Evolutionary conservation across 1,284 basidiomycete species (phyloP).

Genomic region (Pseudozyma thailandica): DNA sequence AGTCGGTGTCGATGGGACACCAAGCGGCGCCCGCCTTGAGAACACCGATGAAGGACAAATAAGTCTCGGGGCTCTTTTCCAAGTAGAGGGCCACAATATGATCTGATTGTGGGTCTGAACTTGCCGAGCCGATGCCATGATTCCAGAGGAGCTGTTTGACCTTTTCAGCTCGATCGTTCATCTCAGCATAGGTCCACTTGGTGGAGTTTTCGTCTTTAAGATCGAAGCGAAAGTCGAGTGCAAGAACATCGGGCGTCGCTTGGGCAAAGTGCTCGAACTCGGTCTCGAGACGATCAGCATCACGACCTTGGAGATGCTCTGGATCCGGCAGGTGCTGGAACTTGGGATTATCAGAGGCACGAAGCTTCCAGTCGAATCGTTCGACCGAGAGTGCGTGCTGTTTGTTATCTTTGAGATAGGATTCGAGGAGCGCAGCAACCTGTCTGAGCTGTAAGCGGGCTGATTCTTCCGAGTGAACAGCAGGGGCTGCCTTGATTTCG

Average conservation of each 20-base stretch:
- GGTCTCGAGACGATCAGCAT: constrained; percentile 44
- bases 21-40: constrained; percentile 68
- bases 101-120: constrained; percentile 25
- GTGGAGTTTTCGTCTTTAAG: constrained; percentile 23
- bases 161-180: constrained; percentile 53
- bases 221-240: constrained; percentile 59
- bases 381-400: constrained; percentile 37
- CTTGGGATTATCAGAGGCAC: constrained; percentile 48
- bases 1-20: constrained; percentile 68
- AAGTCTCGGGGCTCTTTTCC: constrained; percentile 61
- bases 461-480: constrained; percentile 49
- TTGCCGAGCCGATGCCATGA: constrained; percentile 47
- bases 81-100: constrained; percentile 62
- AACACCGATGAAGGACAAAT: constrained; percentile 59
- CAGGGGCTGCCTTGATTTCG: constrained; percentile 38
- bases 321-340: constrained; percentile 40
- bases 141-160: constrained; percentile 50
- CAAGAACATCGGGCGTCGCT: constrained; percentile 37
- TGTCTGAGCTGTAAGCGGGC: constrained; percentile 51
- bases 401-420: constrained; percentile 25
- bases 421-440: constrained; percentile 39
- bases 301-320: constrained; percentile 19
- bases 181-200: constrained; percentile 57
- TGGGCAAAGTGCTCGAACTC: constrained; percentile 58
- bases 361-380: constrained; percentile 40